Percentiles rank a stretch among this genome's conserved stretches.
phyloP scores from a whole-genome alignment of 176 grass and related monocot species.

The Pontederia crassipes region DNA sequence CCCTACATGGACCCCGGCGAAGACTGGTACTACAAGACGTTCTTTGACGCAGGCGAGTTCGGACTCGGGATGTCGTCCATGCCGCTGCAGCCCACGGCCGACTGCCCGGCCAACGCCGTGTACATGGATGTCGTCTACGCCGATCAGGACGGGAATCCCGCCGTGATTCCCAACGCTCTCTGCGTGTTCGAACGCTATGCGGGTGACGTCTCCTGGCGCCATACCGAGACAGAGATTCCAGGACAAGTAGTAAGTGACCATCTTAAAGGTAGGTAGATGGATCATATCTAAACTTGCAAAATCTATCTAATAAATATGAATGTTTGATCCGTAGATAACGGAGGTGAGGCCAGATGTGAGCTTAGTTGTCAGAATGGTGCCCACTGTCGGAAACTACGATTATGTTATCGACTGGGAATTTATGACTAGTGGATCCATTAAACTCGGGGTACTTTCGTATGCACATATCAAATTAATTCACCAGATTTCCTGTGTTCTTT shows the following conservation, averaged over 20 bases:
- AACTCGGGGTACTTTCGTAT: constrained; percentile 31
- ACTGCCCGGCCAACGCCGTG: background rate
- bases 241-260: constrained; percentile 25
- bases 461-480: background rate
- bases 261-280: background rate
- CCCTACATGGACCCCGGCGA: background rate
- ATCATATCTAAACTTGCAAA: background rate
- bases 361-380: constrained; percentile 73
- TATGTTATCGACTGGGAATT: constrained; percentile 88
- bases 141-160: constrained; percentile 40
- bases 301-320: background rate
- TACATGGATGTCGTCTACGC: constrained; percentile 49
- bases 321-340: constrained; percentile 31
- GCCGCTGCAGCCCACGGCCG: background rate
- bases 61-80: background rate
- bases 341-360: constrained; percentile 68
- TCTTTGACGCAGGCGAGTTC: background rate
- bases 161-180: constrained; percentile 30
- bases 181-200: constrained; percentile 64
- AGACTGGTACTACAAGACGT: background rate
- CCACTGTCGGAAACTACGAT: constrained; percentile 68
- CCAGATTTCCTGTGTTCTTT: background rate
- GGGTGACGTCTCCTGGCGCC: constrained; percentile 62
- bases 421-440: constrained; percentile 64
- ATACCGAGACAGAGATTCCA: constrained; percentile 58